Conservation (phyloP, 2,329 filamentous ascomycete genomes). For the Botrytis squamosa region DNA sequence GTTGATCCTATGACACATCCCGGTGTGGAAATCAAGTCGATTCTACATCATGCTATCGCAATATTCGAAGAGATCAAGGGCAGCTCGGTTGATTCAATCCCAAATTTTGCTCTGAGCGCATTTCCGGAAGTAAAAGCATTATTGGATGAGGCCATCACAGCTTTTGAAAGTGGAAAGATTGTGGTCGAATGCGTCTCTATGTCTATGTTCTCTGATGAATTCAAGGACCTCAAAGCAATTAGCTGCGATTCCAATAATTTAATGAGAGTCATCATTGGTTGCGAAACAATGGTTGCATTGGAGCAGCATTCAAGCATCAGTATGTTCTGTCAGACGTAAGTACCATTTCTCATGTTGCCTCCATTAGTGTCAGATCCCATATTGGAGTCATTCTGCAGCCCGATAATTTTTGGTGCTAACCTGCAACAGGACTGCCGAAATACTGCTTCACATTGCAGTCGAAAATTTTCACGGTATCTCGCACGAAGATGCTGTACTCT, state of each 20-base stretch:
- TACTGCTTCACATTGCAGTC: constrained; percentile 14
- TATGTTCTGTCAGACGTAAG: constrained; percentile 32
- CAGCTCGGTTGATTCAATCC: constrained; percentile 18
- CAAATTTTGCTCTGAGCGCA: constrained; percentile 41
- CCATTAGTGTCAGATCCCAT: background rate
- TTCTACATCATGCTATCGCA: constrained; percentile 15
- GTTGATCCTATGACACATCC: constrained; percentile 14
- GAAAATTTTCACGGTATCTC: constrained; percentile 13
- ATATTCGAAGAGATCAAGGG: constrained; percentile 17
- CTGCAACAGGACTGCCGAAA: constrained; percentile 9
- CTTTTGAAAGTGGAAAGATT: constrained; percentile 30
- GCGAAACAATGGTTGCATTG: constrained; percentile 29
- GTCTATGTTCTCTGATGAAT: constrained; percentile 23
- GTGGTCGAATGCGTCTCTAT: constrained; percentile 32
- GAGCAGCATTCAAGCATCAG: constrained; percentile 28
- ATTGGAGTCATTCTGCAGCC: background rate
- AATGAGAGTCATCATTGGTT: constrained; percentile 30
- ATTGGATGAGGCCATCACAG: constrained; percentile 30
- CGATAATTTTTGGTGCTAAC: background rate
- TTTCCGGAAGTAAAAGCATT: constrained; percentile 45
- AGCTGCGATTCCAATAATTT: constrained; percentile 24
- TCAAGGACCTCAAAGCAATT: constrained; percentile 29
- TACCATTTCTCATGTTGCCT: background rate
- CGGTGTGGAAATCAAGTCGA: constrained; percentile 17
- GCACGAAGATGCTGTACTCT: constrained; percentile 11